Evolutionary conservation across 768 basidiomycete genomes (phyloP).

Genomic region (Naganishia randhawae): DNA sequence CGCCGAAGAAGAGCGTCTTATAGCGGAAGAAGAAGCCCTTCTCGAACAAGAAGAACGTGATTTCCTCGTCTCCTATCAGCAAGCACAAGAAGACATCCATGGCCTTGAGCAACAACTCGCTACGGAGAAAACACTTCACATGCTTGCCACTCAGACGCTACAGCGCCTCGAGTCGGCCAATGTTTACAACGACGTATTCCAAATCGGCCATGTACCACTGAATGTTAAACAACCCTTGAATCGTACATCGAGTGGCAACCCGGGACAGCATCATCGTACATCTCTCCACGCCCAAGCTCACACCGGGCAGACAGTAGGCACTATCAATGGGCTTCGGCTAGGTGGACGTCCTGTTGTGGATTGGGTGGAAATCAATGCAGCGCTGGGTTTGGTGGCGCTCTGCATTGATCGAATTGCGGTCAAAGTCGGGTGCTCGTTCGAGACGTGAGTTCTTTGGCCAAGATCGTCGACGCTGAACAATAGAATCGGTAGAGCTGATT

Average conservation of each 20-base stretch:
- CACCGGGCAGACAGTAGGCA: conserved; percentile 59
- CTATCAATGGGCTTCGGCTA: conserved; percentile 91
- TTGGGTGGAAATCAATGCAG: conserved; percentile 98
- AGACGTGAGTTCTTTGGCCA: conserved; percentile 71
- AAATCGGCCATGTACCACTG: conserved; percentile 48
- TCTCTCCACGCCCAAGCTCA: conserved; percentile 21
- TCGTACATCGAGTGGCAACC: not conserved
- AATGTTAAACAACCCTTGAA: not conserved
- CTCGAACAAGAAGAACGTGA: conserved; percentile 40
- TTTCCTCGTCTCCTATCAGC: conserved; percentile 14
- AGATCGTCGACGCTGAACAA: no score
- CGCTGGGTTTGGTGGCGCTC: conserved; percentile 94
- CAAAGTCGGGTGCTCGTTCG: conserved; percentile 84
- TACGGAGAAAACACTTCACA: conserved; percentile 41
- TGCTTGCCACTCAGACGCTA: conserved; percentile 42
- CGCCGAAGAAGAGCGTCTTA: conserved; percentile 1
- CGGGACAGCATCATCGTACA: not conserved
- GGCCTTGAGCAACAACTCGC: conserved; percentile 32
- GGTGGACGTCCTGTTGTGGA: conserved; percentile 84
- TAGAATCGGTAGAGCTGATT: conserved; percentile 7
- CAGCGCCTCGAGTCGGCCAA: conserved; percentile 49
- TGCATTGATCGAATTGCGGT: conserved; percentile 84
- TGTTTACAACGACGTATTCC: conserved; percentile 51
- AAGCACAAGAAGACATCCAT: conserved; percentile 59
- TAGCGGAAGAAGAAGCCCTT: conserved; percentile 5